Evolutionary conservation across 2,329 filamentous ascomycete genomes (phyloP).

Genomic region (Arthroderma sp.): DNA sequence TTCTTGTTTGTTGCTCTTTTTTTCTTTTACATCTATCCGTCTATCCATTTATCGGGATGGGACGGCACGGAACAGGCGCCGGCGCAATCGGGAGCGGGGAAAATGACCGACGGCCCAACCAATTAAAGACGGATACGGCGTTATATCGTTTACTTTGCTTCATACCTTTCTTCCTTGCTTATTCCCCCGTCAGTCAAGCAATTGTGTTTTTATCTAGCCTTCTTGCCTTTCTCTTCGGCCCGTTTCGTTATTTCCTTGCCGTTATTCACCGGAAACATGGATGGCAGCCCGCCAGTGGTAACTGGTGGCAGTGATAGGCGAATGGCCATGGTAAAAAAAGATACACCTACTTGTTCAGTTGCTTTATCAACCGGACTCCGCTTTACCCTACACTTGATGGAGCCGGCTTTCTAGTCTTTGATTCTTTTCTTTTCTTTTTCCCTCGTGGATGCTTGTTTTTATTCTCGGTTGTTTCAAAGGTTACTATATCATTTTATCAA

Average conservation of each 20-base stretch:
- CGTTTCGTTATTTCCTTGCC: background rate
- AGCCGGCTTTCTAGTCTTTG: too few species aligned
- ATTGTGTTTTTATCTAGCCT: background rate
- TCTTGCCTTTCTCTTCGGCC: background rate
- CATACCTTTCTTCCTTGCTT: background rate
- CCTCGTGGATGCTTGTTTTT: background rate
- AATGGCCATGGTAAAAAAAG: background rate
- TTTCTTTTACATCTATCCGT: background rate
- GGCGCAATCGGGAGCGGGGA: background rate
- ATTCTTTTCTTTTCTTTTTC: background rate
- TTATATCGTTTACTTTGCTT: background rate
- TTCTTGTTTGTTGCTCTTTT: background rate
- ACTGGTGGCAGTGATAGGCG: background rate
- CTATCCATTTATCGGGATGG: background rate
- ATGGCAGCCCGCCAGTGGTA: background rate
- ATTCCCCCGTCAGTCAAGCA: background rate
- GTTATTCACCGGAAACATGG: background rate
- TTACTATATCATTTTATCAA: background rate
- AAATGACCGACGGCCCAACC: background rate
- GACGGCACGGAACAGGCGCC: constrained; percentile 1
- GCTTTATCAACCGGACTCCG: background rate
- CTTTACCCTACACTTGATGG: background rate
- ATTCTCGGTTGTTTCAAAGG: background rate
- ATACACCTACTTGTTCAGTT: background rate
- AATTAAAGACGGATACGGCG: constrained; percentile 4